Percentiles rank a stretch among this genome's conserved stretches.
Conservation (phyloP, 2,329 filamentous ascomycete genomes). For the Calonectria pteridis region DNA sequence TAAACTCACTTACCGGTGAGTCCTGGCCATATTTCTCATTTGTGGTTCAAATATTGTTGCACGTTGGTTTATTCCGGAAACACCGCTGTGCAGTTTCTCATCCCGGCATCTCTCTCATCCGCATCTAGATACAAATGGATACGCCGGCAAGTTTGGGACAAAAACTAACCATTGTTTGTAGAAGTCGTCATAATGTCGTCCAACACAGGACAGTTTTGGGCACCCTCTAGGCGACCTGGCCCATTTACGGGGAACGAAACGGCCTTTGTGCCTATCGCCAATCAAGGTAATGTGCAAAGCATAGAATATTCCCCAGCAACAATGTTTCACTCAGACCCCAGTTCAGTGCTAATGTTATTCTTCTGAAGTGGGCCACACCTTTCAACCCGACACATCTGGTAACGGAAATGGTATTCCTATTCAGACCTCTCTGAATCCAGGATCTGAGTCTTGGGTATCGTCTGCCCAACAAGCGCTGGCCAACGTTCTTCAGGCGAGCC, state of each 20-base stretch:
- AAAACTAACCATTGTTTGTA: not conserved
- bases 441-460: constrained; percentile 37
- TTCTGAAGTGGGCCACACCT: not conserved
- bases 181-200: constrained; percentile 4
- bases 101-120: not conserved
- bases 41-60: too few relatives aligned
- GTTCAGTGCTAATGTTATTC: not conserved
- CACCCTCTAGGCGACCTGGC: not conserved
- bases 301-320: not conserved
- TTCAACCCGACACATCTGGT: not conserved
- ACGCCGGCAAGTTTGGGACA: not conserved
- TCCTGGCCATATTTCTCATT: not conserved
- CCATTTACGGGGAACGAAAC: not conserved
- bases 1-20: not conserved
- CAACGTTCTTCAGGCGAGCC: constrained; percentile 38
- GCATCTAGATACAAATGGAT: not conserved
- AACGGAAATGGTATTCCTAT: not conserved
- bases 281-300: not conserved
- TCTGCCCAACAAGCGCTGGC: constrained; percentile 40
- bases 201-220: not conserved
- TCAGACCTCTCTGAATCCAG: constrained; percentile 6
- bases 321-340: not conserved
- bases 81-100: not conserved
- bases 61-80: not conserved
- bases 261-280: not conserved